These are phyloP conservation scores for Pythium inflatum DNA, from an alignment of 352 stramenopile species.

Conservation along the genomic window DNA sequence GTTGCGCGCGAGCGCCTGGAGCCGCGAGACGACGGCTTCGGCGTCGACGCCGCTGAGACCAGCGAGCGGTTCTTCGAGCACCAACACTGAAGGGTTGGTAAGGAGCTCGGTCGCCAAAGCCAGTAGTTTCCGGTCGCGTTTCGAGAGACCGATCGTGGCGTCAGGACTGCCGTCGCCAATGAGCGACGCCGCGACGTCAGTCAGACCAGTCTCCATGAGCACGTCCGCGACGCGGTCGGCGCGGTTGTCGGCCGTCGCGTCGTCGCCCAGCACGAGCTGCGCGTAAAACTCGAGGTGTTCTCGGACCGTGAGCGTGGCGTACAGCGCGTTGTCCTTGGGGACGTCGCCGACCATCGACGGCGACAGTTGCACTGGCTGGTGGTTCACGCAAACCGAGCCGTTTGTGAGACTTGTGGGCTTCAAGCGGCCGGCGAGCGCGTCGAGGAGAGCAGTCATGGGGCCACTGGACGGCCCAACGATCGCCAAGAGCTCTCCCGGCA, in stretches of 20 bases:
- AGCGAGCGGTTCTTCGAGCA: slow-evolving; percentile 85
- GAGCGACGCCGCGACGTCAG: slow-evolving; percentile 47
- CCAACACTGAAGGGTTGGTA: slow-evolving; percentile 81
- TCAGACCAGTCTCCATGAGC: slow-evolving; percentile 46
- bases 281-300: slow-evolving; percentile 91
- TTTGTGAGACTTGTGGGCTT: background rate
- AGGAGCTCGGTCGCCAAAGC: slow-evolving; percentile 79
- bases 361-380: slow-evolving; percentile 15
- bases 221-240: slow-evolving; percentile 44
- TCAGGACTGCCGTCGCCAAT: slow-evolving; percentile 51
- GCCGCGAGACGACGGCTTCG: slow-evolving; percentile 51
- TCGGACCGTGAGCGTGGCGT: slow-evolving; percentile 81
- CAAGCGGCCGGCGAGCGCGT: slow-evolving; percentile 52
- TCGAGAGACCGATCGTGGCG: slow-evolving; percentile 65
- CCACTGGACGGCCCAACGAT: slow-evolving; percentile 67
- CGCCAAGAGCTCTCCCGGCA: slow-evolving; percentile 47
- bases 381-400: slow-evolving; percentile 40
- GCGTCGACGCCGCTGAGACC: slow-evolving; percentile 67
- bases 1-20: slow-evolving; percentile 73
- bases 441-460: slow-evolving; percentile 55
- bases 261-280: slow-evolving; percentile 69
- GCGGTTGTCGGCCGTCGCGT: slow-evolving; percentile 31
- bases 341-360: slow-evolving; percentile 47
- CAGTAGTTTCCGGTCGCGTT: slow-evolving; percentile 58
- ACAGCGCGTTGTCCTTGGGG: slow-evolving; percentile 92